Evolutionary conservation across 2,329 filamentous ascomycete species (phyloP).

Genomic region (Fusarium liriodendri): DNA sequence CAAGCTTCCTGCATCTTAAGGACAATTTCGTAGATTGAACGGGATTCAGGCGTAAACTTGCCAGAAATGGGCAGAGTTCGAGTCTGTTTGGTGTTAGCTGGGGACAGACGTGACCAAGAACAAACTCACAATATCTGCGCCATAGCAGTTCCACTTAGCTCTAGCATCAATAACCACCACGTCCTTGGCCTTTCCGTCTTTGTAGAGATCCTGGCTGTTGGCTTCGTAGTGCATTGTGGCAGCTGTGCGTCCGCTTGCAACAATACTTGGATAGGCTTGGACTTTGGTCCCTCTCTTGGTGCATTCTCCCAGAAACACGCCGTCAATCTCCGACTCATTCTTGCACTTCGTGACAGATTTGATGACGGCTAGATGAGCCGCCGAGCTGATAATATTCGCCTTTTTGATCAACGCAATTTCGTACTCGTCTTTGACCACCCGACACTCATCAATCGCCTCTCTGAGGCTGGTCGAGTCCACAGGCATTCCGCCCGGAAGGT

Average conservation of each 20-base stretch:
- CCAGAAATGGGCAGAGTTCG: neutral
- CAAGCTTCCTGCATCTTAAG: neutral
- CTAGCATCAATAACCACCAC: neutral
- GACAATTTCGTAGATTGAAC: neutral
- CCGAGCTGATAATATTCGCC: neutral
- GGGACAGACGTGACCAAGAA: neutral
- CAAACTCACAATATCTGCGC: neutral
- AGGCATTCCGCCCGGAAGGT: neutral
- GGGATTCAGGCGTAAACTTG: neutral
- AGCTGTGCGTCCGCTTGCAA: neutral
- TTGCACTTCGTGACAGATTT: neutral
- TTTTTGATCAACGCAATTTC: neutral
- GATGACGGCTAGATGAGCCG: neutral
- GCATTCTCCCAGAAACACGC: neutral
- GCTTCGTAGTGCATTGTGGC: neutral
- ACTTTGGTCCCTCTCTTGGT: neutral
- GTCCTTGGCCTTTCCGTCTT: neutral
- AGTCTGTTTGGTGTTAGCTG: neutral
- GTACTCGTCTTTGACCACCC: neutral
- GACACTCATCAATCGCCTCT: neutral
- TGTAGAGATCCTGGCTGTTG: neutral
- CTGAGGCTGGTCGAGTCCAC: neutral
- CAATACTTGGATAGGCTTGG: neutral
- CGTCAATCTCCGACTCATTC: neutral
- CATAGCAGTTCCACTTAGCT: neutral